Base-by-base conservation (phyloP, 768 basidiomycete genomes). In the Dentipellis fragilis region DNA sequence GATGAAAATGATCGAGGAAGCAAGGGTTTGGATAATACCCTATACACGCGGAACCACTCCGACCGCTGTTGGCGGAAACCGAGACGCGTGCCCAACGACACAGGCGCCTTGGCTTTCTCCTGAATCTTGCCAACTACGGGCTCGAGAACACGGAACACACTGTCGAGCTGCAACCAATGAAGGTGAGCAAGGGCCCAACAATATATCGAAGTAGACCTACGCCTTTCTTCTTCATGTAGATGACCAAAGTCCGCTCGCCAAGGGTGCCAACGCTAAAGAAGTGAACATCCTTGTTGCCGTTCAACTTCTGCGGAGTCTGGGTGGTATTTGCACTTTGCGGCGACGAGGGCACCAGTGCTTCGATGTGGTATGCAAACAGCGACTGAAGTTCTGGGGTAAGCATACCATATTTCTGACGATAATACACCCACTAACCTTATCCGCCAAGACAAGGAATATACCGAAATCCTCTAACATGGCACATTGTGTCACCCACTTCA, bases 381-480 rank as follows among this genome's bases (percentile, higher is more conserved):
- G 86, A 85, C 85, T 91, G 59, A 7, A 49, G 14, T 12, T 47
- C 34, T 34, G 19, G 51, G 23, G 49, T 45, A 34, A 37, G 11
- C 50, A 56, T 11, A 49, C 12, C n/a, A 23, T 14, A 22, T 21
- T 10, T 6, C 3, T 10, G 37, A 22, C 11, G 47, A 21, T 47
- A n/a, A 37, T 6, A 23, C 60, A 42, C 6, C 29, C 29, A 54
- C 37, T 52, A 49, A 83, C 89, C 77, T 93, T 94, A 70, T 96
- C 93, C 8, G 93, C 91, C 10, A 97, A 73, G 4, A 98, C 95
- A 23, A 98, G 78, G 77, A 99, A 93, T 61, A 97, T 93, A 14
- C 93, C 90, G 68, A 96, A 97, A 59, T 95, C 90, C 66, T 96
- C 93, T 7, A 98, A 73, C 79, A 97, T 94, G 0, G 93, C 93